Percentiles rank a stretch among this genome's conserved stretches.
phyloP scores from a whole-genome alignment of 768 basidiomycete species.

The Mycena venus region DNA sequence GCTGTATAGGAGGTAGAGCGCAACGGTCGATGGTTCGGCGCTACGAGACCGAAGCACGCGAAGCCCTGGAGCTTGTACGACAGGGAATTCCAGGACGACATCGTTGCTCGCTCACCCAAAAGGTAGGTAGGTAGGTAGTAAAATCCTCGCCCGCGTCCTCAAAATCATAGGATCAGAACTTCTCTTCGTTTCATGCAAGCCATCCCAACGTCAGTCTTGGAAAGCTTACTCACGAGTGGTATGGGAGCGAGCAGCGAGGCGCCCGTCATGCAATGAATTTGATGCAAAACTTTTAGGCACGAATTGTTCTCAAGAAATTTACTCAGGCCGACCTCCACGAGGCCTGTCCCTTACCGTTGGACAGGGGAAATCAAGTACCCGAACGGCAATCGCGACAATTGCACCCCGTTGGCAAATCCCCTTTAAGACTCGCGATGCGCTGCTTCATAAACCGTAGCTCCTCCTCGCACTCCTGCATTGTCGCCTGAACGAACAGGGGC shows the following conservation, averaged over 20 bases:
- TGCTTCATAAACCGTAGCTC: conserved; percentile 5
- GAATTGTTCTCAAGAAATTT: conserved; percentile 4
- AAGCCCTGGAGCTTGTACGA: too few relatives aligned
- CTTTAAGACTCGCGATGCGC: conserved; percentile 3
- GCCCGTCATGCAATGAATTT: neutral
- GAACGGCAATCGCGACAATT: conserved; percentile 1
- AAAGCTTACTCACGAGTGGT: neutral
- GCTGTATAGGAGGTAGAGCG: too few relatives aligned
- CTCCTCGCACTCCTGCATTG: conserved; percentile 9
- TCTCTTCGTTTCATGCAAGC: neutral
- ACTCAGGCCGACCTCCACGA: neutral
- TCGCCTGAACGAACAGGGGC: neutral
- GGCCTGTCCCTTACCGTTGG: neutral
- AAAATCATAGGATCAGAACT: neutral
- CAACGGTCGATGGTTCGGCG: too few relatives aligned
- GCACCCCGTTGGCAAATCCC: conserved; percentile 1
- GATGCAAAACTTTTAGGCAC: neutral
- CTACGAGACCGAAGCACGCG: too few relatives aligned
- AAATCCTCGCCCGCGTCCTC: neutral
- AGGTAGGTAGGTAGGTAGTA: too few relatives aligned
- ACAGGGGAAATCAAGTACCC: neutral
- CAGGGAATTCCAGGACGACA: too few relatives aligned
- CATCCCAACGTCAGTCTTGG: neutral
- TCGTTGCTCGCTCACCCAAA: too few relatives aligned
- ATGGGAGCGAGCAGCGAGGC: neutral